Base-by-base conservation (phyloP, 2,329 filamentous ascomycete species). In the Lecanicillium sp. region DNA sequence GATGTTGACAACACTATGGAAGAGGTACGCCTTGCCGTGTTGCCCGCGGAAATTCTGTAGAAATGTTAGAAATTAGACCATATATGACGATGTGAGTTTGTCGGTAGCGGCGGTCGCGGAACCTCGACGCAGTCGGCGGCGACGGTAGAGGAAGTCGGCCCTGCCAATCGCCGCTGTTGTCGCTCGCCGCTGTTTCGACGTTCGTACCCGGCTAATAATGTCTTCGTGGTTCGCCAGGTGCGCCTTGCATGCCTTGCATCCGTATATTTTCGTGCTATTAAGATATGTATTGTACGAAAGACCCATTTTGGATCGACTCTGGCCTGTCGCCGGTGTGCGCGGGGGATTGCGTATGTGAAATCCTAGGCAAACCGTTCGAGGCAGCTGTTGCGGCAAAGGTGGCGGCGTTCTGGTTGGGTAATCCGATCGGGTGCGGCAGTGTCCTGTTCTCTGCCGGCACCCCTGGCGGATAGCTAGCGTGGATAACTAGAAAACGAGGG, bases 11-110 rank as follows among this genome's bases (percentile, higher is more conserved):
- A 98, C 93, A 54, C 67, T 82, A 69, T 91, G 87, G 77, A 98
- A 97, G 56, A 98, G 84, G 70, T 90, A 98, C 48, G 93, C 93
- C 72, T 97, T 97, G 64, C 93, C 93, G 67, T 97, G 91, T 67
- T 97, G 91, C 61, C 93, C 93, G 53, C 93, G 89, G 74, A 98
- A 98, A 72, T 95, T 96, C 90, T 97, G 66, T 15, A 29, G n/a
- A 5, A 14, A 12, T 29, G 17, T 46, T 46, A 46, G 43, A 33
- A 32, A 9, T 14, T 33, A 9, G 15, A 27, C 32, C 17, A 15
- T n/a, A 21, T 12, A 47, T 44, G 26, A 52, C 23, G 46, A 27
- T n/a, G 10, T 20, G 14, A 11, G n/a, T 19, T 35, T 48, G 20
- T 11, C 30, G 21, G 20, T 21, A 29, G 39, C 26, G 19, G 11